phyloP scores from a whole-genome alignment of 176 grass and related monocot species.

The Musa itinerans region DNA sequence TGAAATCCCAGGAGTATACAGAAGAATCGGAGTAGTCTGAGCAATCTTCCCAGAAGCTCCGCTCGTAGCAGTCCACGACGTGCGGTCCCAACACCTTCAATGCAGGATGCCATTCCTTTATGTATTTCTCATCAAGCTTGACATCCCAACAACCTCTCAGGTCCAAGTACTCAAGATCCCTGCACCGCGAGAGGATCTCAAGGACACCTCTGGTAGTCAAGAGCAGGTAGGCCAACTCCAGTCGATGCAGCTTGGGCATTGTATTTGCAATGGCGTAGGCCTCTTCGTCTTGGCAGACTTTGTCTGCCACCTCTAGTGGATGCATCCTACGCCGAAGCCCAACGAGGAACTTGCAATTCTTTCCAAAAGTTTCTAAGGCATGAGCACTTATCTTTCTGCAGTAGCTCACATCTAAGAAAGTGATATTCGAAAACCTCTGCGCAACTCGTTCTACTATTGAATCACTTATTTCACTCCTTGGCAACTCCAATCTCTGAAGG shows the following conservation, averaged over 20 bases:
- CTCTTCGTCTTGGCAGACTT: conserved; percentile 78
- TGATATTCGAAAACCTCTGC: conserved; percentile 48
- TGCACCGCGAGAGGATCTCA: conserved; percentile 57
- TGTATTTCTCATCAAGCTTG: conserved; percentile 46
- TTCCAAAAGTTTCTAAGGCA: conserved; percentile 78
- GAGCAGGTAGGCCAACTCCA: conserved; percentile 72
- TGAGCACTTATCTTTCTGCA: conserved; percentile 71
- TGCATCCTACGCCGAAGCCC: conserved; percentile 78
- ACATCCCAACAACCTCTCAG: conserved; percentile 92
- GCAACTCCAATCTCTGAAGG: conserved; percentile 58
- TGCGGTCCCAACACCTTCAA: conserved; percentile 63
- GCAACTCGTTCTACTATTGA: conserved; percentile 52
- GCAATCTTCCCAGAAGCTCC: conserved; percentile 73
- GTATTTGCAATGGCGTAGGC: conserved; percentile 63
- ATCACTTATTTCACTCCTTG: conserved; percentile 77
- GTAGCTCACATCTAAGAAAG: conserved; percentile 81
- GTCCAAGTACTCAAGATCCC: conserved; percentile 69
- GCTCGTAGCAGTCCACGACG: conserved; percentile 74
- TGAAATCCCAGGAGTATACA: conserved; percentile 84
- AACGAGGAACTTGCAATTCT: conserved; percentile 48
- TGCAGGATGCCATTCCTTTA: conserved; percentile 40
- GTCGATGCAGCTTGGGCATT: conserved; percentile 63
- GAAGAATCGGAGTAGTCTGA: conserved; percentile 71
- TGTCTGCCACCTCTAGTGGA: conserved; percentile 56
- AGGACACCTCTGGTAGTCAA: conserved; percentile 46